phyloP scores from a whole-genome alignment of 352 stramenopile genomes.

The Phytopythium boreale region DNA sequence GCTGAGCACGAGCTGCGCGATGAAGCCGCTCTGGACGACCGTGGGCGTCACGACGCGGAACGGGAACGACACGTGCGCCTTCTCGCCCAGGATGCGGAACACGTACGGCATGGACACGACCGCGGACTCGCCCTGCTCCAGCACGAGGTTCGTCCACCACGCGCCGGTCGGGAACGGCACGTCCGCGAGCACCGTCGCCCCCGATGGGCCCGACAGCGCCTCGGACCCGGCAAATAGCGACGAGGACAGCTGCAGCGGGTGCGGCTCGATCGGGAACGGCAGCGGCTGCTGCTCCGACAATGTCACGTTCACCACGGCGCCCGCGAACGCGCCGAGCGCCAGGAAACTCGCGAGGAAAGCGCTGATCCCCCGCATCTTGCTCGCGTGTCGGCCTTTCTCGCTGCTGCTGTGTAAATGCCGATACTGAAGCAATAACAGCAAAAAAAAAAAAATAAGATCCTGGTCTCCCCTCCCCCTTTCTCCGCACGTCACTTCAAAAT shows the following conservation, averaged over 20 bases:
- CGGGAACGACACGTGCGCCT: constrained; percentile 71
- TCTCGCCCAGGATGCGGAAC: constrained; percentile 45
- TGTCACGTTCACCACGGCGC: constrained; percentile 1
- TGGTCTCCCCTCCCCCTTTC: not conserved
- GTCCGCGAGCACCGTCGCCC: constrained; percentile 31
- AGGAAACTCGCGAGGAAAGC: not conserved
- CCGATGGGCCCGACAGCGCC: constrained; percentile 10
- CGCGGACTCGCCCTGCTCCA: constrained; percentile 49
- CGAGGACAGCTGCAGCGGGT: constrained; percentile 48
- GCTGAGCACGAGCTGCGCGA: constrained; percentile 60
- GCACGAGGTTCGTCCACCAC: constrained; percentile 83
- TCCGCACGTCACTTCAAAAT: not conserved
- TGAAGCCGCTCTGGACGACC: constrained; percentile 68
- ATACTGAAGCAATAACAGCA: not conserved
- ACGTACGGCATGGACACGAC: constrained; percentile 74
- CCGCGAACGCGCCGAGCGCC: not conserved
- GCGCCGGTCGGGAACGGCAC: constrained; percentile 74
- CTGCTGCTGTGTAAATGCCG: too few relatives aligned
- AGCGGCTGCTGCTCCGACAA: constrained; percentile 15
- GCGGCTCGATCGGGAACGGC: constrained; percentile 49
- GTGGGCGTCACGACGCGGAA: constrained; percentile 70
- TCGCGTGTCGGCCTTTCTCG: not conserved
- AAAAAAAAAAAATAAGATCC: too few relatives aligned
- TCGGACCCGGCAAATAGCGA: constrained; percentile 50
- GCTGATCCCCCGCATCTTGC: not conserved